Conservation (phyloP, 2,329 filamentous ascomycete species). For the Hymenoscyphus salicellus region DNA sequence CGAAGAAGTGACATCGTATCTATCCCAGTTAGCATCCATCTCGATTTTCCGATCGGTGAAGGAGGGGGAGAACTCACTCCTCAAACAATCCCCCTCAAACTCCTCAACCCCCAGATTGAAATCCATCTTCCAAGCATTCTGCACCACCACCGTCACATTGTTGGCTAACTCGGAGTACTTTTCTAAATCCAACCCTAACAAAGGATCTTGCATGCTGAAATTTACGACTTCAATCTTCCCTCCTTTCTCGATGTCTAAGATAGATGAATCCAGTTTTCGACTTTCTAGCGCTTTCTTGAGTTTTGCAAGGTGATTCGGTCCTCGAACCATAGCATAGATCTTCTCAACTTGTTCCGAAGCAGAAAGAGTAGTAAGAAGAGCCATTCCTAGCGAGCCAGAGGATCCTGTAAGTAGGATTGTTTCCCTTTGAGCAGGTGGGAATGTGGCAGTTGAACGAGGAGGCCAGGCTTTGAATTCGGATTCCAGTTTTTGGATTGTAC, state of each 20-base stretch:
- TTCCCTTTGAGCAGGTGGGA: slow-evolving; percentile 19
- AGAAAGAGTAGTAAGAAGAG: slow-evolving; percentile 24
- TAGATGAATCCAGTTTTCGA: slow-evolving; percentile 23
- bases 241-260: slow-evolving; percentile 17
- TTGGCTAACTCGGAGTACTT: slow-evolving; percentile 26
- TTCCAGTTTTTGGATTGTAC: slow-evolving; percentile 28
- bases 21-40: slow-evolving; percentile 9
- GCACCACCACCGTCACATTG: slow-evolving; percentile 30
- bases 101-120: slow-evolving; percentile 33
- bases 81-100: slow-evolving; percentile 35
- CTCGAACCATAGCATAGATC: slow-evolving; percentile 31
- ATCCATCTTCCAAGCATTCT: slow-evolving; percentile 37
- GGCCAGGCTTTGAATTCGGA: slow-evolving; percentile 28
- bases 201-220: slow-evolving; percentile 32
- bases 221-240: slow-evolving; percentile 30
- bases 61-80: slow-evolving; percentile 19
- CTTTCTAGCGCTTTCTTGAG: slow-evolving; percentile 18
- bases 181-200: slow-evolving; percentile 30
- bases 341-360: slow-evolving; percentile 21
- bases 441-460: slow-evolving; percentile 7
- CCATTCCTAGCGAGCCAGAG: slow-evolving; percentile 31
- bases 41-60: neutral
- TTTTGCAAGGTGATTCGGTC: slow-evolving; percentile 21
- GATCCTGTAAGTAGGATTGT: slow-evolving; percentile 29
- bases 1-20: slow-evolving; percentile 34